A percentile compares a stretch with the other conserved stretches of the same genome.
phyloP scores from a whole-genome alignment of 2,329 filamentous ascomycete genomes.

The Sclerotinia trifoliorum region DNA sequence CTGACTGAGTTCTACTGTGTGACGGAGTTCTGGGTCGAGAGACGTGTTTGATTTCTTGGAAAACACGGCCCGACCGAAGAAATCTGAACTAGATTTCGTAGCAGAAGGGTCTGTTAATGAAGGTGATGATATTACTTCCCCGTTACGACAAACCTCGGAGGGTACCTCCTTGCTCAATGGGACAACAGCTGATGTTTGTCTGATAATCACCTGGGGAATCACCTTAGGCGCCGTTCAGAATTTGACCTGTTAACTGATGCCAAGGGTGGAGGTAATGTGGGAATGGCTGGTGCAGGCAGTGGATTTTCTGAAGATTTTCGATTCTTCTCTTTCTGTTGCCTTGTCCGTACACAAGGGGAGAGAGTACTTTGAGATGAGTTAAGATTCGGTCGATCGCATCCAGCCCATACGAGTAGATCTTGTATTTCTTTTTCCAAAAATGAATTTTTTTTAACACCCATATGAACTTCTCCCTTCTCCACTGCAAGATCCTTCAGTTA shows the following conservation, averaged over 20 bases:
- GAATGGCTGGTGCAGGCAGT: neutral
- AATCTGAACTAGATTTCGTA: neutral
- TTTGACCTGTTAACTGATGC: neutral
- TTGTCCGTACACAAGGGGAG: neutral
- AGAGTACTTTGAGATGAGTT: neutral
- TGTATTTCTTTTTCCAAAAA: constrained; percentile 21
- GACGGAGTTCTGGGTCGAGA: neutral
- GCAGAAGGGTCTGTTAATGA: neutral
- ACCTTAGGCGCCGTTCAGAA: neutral
- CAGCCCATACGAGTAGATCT: constrained; percentile 18
- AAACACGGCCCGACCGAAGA: neutral
- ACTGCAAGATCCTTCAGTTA: neutral
- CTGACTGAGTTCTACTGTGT: neutral
- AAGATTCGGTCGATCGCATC: constrained; percentile 9
- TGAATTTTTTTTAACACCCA: neutral
- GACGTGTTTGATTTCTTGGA: neutral
- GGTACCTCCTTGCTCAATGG: neutral
- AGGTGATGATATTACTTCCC: neutral
- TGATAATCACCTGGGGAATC: neutral
- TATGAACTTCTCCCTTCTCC: neutral
- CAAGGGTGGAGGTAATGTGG: neutral
- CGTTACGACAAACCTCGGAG: neutral
- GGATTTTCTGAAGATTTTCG: neutral
- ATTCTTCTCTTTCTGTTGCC: constrained; percentile 9
- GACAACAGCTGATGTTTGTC: neutral